Conservation (phyloP, 1,139 yeast species). For the Hansenula sp. region DNA sequence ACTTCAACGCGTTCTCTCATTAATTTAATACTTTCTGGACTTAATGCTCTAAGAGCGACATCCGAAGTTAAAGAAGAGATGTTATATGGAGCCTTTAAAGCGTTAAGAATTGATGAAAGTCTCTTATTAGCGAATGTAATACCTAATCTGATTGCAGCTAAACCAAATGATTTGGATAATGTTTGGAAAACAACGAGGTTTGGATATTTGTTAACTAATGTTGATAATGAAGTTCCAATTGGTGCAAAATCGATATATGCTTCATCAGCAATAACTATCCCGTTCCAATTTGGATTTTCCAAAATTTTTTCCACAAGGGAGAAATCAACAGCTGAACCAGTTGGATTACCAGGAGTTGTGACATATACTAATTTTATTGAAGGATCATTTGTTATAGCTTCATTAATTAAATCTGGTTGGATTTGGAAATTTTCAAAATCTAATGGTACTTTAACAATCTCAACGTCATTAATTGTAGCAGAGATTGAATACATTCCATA, state of each 20-base stretch:
- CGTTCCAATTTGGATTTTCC: conserved; percentile 57
- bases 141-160: conserved; percentile 92
- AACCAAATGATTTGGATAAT: conserved; percentile 88
- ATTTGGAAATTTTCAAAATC: conserved; percentile 61
- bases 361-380: conserved; percentile 69
- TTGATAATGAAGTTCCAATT: conserved; percentile 65
- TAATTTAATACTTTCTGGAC: conserved; percentile 46
- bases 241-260: conserved; percentile 89
- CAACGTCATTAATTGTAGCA: conserved; percentile 85
- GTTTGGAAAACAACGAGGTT: conserved; percentile 89
- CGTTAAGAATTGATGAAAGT: conserved; percentile 65
- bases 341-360: conserved; percentile 99
- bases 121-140: conserved; percentile 61
- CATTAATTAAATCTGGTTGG: conserved; percentile 50
- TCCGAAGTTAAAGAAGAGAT: conserved; percentile 78
- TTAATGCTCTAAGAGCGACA: conserved; percentile 71
- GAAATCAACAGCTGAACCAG: conserved; percentile 61
- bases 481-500: conserved; percentile 96
- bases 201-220: conserved; percentile 76
- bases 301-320: conserved; percentile 48
- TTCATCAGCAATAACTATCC: conserved; percentile 85
- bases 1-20: conserved; percentile 54
- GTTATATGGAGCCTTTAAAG: conserved; percentile 95
- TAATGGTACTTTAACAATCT: conserved; percentile 66
- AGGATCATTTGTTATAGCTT: conserved; percentile 51